Percentiles rank a stretch among this genome's conserved stretches.
phyloP scores from a whole-genome alignment of 768 basidiomycete species.

The Galerina sulciceps region DNA sequence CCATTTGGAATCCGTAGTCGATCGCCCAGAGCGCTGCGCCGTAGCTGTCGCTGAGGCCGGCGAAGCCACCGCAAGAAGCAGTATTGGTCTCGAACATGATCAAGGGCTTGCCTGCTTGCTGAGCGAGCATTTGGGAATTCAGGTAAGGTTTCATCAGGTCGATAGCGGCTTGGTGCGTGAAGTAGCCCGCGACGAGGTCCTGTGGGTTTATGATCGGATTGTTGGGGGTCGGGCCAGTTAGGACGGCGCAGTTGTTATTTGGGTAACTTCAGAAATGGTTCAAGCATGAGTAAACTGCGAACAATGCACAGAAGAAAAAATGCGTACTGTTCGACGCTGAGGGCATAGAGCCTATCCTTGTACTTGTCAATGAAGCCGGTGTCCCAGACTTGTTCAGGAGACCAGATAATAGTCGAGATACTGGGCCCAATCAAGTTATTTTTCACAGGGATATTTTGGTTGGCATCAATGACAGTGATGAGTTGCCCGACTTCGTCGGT shows the following conservation, averaged over 20 bases:
- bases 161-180: conserved; percentile 60
- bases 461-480: conserved; percentile 26
- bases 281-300: not conserved
- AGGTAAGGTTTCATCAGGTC: conserved; percentile 57
- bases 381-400: conserved; percentile 48
- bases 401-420: conserved; percentile 56
- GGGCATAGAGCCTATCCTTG: conserved; percentile 41
- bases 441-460: conserved; percentile 28
- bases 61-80: conserved; percentile 71
- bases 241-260: conserved; percentile 62
- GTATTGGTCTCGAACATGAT: conserved; percentile 77
- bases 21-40: conserved; percentile 69
- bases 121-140: conserved; percentile 49
- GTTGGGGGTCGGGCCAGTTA: conserved; percentile 42
- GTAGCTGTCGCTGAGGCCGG: conserved; percentile 64
- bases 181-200: conserved; percentile 52
- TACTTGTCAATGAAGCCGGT: conserved; percentile 53
- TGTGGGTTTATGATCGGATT: conserved; percentile 42
- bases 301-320: not conserved
- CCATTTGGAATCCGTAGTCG: conserved; percentile 69
- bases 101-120: conserved; percentile 47
- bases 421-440: conserved; percentile 63
- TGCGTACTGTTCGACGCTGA: conserved; percentile 63
- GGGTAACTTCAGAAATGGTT: conserved; percentile 32
- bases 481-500: conserved; percentile 40